phyloP scores from a whole-genome alignment of 169 alveolate genomes.

The Fabrea salina region DNA sequence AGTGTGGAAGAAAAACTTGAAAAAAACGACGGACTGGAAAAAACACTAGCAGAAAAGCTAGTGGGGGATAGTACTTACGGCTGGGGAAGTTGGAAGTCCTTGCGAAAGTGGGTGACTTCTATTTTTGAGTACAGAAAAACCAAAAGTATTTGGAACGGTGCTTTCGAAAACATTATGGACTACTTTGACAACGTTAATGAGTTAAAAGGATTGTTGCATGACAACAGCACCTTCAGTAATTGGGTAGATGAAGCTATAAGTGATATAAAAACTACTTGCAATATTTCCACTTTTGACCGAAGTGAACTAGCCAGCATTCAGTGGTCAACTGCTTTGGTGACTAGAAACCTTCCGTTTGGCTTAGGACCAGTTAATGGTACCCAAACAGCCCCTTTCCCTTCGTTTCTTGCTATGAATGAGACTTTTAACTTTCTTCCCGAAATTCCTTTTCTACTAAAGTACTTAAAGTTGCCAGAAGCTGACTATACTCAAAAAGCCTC shows the following conservation, averaged over 20 bases:
- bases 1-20: neutral
- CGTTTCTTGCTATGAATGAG: neutral
- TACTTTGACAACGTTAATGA: neutral
- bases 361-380: neutral
- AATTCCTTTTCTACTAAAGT: too few species aligned
- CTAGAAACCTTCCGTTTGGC: neutral
- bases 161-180: neutral
- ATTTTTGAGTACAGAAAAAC: neutral
- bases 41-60: neutral
- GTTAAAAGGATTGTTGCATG: neutral
- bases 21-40: neutral
- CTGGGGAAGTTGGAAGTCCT: neutral
- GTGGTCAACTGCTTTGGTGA: conserved; percentile 16
- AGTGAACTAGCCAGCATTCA: neutral
- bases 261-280: neutral
- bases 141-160: neutral
- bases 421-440: neutral
- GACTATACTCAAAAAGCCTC: neutral
- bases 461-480: neutral
- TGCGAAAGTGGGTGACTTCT: neutral
- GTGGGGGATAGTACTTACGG: neutral
- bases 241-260: neutral
- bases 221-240: neutral
- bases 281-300: neutral
- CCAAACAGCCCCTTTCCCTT: neutral